Evolutionary conservation across 345 rosid genomes (phyloP).

Genomic region (Lagerstroemia speciosa): DNA sequence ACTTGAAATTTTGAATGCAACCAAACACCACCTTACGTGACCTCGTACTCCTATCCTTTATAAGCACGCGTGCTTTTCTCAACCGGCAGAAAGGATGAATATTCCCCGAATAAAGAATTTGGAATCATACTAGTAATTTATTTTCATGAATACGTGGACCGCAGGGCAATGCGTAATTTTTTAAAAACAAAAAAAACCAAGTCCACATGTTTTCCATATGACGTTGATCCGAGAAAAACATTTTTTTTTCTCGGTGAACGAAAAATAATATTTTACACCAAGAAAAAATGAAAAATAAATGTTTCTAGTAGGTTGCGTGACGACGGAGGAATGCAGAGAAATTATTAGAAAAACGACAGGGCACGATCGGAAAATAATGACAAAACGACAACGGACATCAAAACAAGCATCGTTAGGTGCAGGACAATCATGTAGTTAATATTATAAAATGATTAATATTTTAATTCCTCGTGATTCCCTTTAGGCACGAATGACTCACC

Average conservation of each 20-base stretch:
- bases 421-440: neutral
- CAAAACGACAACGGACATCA: neutral
- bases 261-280: too few relatives aligned
- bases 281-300: too few relatives aligned
- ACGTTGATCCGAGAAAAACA: neutral
- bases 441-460: neutral
- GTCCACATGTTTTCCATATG: neutral
- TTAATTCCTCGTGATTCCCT: neutral
- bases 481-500: neutral
- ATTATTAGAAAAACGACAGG: neutral
- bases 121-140: neutral
- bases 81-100: too few relatives aligned
- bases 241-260: too few relatives aligned
- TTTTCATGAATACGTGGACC: neutral
- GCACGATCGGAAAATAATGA: neutral
- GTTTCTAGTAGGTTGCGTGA: neutral
- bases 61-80: too few relatives aligned
- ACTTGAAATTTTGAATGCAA: too few relatives aligned
- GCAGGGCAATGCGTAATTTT: neutral
- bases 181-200: neutral
- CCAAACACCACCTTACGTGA: too few relatives aligned
- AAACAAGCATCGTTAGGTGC: neutral
- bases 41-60: too few relatives aligned
- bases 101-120: neutral
- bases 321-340: neutral